Evolutionary conservation across 148 eudicot species (phyloP), one percentile per base, ranked within the genome.

Genomic region (Cornus florida): DNA sequence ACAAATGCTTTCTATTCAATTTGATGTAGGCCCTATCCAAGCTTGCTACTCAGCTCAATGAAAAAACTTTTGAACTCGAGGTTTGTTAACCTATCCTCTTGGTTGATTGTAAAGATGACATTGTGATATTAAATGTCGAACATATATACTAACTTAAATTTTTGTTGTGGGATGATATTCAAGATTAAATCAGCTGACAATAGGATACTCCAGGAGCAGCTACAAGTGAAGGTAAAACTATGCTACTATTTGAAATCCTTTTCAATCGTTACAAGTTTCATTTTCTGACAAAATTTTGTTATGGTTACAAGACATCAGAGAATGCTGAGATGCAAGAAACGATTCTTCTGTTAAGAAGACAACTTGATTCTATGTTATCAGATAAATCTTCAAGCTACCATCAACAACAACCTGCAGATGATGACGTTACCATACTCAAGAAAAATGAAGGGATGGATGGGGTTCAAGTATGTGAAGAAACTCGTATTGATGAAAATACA

Each of bases 131-230:
- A 20, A 80, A 65, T 48, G 39, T 70, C 11, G 77, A 65, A 72
- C 19, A 38, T 59, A 64, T 50, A 10, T 65, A 43, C 83, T 73
- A 22, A 80, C 35, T 41, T 74, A 24, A 23, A 56, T 33, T 12
- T 41, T 73, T 79, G 14, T 81, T 60, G 16, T 78, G 70, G 66
- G 13, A 67, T 69, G 62, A 70, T 56, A 28, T 41, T 66, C 70
- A 75, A 92, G 96, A 84, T 92, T 70, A 88, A 84, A 79, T 73
- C 92, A 76, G 92, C 89, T 57, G 93, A 92, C 73, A 87, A 86
- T 78, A 86, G 87, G 80, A 87, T 90, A 70, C 92, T 92, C 76
- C 88, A 90, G 79, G 95, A 92, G 76, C 90, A 92, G 41, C 87
- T 92, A 73, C 87, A 87, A 65, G 64, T 46, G 57, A 92, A 92